phyloP scores from a whole-genome alignment of 2,329 filamentous ascomycete species.

The Phaeoacremonium minimum region DNA sequence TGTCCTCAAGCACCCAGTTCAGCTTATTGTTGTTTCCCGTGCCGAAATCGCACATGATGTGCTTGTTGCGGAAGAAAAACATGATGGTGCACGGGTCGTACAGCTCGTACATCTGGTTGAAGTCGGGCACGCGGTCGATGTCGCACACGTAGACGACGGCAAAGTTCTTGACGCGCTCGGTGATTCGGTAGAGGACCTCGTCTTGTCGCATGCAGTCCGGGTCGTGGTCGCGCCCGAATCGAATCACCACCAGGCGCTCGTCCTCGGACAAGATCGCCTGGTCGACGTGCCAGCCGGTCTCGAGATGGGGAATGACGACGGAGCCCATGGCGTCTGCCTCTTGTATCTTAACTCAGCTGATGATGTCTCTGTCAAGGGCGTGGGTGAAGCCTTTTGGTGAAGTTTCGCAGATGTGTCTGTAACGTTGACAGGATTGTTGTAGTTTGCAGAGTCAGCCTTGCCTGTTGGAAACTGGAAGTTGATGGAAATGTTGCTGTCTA shows the following conservation, averaged over 20 bases:
- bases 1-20: conserved; percentile 95
- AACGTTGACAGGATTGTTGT: too few relatives aligned
- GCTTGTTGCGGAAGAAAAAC: conserved; percentile 92
- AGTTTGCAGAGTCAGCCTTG: too few relatives aligned
- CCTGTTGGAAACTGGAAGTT: too few relatives aligned
- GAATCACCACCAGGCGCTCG: conserved; percentile 79
- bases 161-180: conserved; percentile 90
- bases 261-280: conserved; percentile 70
- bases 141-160: conserved; percentile 92
- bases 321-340: too few relatives aligned
- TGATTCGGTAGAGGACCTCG: conserved; percentile 91
- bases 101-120: conserved; percentile 86
- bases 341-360: too few relatives aligned
- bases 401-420: too few relatives aligned
- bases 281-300: conserved; percentile 96
- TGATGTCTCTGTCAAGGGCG: too few relatives aligned
- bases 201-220: conserved; percentile 74
- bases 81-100: conserved; percentile 85
- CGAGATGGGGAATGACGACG: conserved; percentile 86
- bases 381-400: too few relatives aligned
- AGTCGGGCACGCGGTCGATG: conserved; percentile 83
- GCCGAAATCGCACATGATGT: conserved; percentile 98
- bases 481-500: too few relatives aligned
- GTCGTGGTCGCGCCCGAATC: conserved; percentile 85
- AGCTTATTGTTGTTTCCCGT: conserved; percentile 99